Evolutionary conservation across 148 eudicot species (phyloP).

Genomic region (Amaranthus palmeri): DNA sequence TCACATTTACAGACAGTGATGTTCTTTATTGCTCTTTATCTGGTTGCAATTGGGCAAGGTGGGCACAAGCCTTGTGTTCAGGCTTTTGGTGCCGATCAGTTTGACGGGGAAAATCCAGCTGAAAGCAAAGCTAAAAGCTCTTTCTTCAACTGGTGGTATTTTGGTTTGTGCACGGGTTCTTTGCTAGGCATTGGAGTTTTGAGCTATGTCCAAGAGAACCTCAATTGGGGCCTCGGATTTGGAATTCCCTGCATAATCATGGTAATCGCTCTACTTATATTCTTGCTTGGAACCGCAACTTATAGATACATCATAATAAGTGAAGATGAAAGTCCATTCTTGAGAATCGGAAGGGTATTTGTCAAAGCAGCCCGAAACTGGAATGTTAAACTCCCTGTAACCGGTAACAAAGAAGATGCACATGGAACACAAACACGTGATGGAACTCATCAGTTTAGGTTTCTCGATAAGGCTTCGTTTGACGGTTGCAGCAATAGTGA

Average conservation of each 20-base stretch:
- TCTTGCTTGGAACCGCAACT: conserved; percentile 43
- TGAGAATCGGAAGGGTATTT: conserved; percentile 44
- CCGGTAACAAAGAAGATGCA: conserved; percentile 15
- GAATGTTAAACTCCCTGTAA: conserved; percentile 14
- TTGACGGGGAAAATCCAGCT: conserved; percentile 48
- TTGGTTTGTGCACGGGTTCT: conserved; percentile 39
- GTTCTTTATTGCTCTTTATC: conserved; percentile 60
- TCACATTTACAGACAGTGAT: conserved; percentile 35
- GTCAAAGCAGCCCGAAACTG: conserved; percentile 31
- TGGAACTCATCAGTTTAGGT: conserved; percentile 18
- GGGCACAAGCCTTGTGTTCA: conserved; percentile 86
- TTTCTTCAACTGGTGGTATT: conserved; percentile 86
- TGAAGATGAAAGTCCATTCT: conserved; percentile 42
- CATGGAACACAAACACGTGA: not conserved
- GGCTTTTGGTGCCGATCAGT: conserved; percentile 91
- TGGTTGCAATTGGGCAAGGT: conserved; percentile 59
- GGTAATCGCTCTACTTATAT: conserved; percentile 47
- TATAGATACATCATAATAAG: conserved; percentile 41
- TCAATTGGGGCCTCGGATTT: conserved; percentile 71
- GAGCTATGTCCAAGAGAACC: conserved; percentile 60
- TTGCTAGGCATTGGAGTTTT: conserved; percentile 32
- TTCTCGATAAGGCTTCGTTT: conserved; percentile 24
- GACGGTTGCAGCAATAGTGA: conserved; percentile 20
- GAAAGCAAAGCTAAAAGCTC: conserved; percentile 68
- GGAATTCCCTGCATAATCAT: conserved; percentile 60